Base-by-base conservation (phyloP, 1,284 basidiomycete genomes). In the Melampsora americana region DNA sequence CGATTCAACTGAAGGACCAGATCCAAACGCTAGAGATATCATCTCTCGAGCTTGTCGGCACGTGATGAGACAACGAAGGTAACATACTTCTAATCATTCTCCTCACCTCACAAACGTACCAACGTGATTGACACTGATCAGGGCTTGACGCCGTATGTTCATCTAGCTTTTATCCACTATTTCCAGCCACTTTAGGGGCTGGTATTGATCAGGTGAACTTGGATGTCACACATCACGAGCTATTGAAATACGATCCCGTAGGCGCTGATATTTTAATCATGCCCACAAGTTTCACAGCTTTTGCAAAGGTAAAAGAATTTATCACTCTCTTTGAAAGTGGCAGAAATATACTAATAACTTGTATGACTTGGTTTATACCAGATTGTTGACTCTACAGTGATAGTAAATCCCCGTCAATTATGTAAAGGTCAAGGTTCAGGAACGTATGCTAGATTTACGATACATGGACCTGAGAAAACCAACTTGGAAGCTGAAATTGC, bases 131-230 rank as follows among this genome's bases (percentile, higher is more conserved):
- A 42, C 12, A n/a, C 59, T 44, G 3, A n/a, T 12, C 46, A 14
- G 23, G 39, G 11, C 2, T 56, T 53, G 50, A 53, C 11, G 26
- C 53, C 5, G 5, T 60, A 1, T 48, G 23, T 35, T 77, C 30
- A 39, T 78, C 42, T 80, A 94, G 90, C 81, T 96, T 97, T 84
- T 99, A 99, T 83, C 96, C 96, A 0, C 83, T 98, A 61, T 98
- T 95, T 82, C 95, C 95, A 2, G 87, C 90, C 0, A 93, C 95
- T 0, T 82, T 87, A 18, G 85, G 87, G 46, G 92, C 93, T 80
- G 88, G 79, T 18, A 62, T 81, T 30, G 80, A 81, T 23, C 50
- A 68, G n/a, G 69, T 96, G 70, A 94, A 94, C 80, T 86, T 97
- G 35, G 93, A 95, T 81, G 86, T 74, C 12, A 56, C 71, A 5